Conservation (phyloP, 73 alveolate genomes). For the Tetrahymena thermophila region DNA sequence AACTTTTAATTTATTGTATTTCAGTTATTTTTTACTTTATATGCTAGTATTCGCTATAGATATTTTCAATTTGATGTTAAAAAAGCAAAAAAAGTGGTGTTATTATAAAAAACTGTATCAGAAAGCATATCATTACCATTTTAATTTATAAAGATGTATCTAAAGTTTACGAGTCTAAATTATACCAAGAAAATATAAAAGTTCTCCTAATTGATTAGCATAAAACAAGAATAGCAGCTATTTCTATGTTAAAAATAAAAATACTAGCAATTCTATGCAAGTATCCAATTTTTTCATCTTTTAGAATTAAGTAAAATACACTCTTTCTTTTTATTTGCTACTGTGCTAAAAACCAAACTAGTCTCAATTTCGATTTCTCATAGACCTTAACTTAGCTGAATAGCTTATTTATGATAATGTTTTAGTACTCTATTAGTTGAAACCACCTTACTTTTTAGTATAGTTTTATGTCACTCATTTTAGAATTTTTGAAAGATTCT, state of each 20-base stretch:
- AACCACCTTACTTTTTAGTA: not conserved
- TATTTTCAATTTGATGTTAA: not conserved
- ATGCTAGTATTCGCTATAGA: not conserved
- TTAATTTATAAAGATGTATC: not conserved
- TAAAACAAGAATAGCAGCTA: not conserved
- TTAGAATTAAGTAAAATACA: not conserved
- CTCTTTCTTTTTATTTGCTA: not conserved
- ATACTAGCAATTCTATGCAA: not conserved
- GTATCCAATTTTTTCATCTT: not conserved
- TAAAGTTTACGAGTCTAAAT: not conserved
- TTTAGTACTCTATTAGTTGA: not conserved
- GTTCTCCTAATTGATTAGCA: not conserved
- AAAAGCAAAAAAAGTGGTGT: not conserved
- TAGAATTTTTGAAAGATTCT: not conserved
- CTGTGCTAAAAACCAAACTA: not conserved
- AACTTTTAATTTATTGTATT: not conserved
- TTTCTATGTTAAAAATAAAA: not conserved
- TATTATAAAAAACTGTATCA: not conserved
- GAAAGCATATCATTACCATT: not conserved
- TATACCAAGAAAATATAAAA: not conserved
- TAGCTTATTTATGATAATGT: not conserved
- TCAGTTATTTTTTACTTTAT: not conserved
- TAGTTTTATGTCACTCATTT: not conserved
- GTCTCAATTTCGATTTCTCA: not conserved
- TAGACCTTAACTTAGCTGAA: not conserved